Conservation (phyloP, 2,329 filamentous ascomycete species). For the Colletotrichum sansevieriae region DNA sequence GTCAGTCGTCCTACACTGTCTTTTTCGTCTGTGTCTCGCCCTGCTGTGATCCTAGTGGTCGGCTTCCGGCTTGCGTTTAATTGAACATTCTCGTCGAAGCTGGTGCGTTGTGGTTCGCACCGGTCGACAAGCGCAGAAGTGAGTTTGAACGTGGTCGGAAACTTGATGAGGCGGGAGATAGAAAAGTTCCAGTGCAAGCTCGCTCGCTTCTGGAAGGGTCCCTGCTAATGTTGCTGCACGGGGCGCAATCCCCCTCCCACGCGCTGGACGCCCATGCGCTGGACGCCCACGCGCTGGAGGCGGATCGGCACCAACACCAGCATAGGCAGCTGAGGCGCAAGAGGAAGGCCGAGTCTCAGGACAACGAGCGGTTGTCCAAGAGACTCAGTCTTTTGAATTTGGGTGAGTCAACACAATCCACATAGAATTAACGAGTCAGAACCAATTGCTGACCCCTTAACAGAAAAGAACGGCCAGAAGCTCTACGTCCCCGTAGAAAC, state of each 20-base stretch:
- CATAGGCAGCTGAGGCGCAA: conserved; percentile 57
- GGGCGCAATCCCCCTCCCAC: conserved; percentile 49
- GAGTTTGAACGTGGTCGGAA: conserved; percentile 18
- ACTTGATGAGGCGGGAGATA: conserved; percentile 12
- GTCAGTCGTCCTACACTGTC: conserved; percentile 22
- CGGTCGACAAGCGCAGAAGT: conserved; percentile 20
- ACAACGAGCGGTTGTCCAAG: conserved; percentile 84
- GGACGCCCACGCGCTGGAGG: conserved; percentile 39
- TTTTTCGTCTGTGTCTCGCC: conserved; percentile 25
- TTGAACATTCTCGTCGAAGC: conserved; percentile 22
- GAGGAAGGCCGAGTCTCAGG: conserved; percentile 70
- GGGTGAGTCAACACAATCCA: conserved; percentile 65
- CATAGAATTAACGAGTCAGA: conserved; percentile 1
- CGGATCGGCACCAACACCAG: conserved; percentile 42
- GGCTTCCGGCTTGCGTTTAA: conserved; percentile 21
- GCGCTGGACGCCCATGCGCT: conserved; percentile 33
- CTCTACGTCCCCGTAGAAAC: conserved; percentile 76
- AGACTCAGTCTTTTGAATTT: conserved; percentile 85
- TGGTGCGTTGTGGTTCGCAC: conserved; percentile 18
- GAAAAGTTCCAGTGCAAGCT: conserved; percentile 33
- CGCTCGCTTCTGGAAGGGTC: conserved; percentile 23
- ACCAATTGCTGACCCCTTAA: conserved; percentile 44
- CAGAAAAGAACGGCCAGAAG: conserved; percentile 73
- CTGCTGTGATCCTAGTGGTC: conserved; percentile 32
- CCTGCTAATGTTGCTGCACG: conserved; percentile 52